Conservation (phyloP, 23 red algal genomes). For the Gracilaria caudata region DNA sequence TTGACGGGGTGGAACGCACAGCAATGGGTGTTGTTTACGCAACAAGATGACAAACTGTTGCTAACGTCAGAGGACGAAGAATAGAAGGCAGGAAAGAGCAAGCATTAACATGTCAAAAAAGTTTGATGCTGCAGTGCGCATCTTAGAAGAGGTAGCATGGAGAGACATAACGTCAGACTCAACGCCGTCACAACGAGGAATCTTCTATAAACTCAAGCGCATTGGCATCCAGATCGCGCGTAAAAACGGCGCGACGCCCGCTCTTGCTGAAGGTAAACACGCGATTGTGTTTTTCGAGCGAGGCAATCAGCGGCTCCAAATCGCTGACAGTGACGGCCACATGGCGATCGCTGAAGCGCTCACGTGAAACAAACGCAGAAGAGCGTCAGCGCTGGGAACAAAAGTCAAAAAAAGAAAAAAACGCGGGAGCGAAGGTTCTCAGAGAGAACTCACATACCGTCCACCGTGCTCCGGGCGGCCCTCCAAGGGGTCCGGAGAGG, state of each 20-base stretch:
- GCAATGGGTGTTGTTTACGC: neutral
- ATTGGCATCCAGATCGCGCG: constrained; percentile 87
- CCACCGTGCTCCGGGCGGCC: constrained; percentile 92
- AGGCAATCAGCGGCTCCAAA: constrained; percentile 56
- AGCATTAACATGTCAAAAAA: no score
- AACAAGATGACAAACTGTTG: neutral
- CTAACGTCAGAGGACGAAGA: neutral
- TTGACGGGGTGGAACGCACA: neutral
- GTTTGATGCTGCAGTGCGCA: no score
- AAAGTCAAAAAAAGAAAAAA: neutral
- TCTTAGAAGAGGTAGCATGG: no score
- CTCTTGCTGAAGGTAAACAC: constrained; percentile 84
- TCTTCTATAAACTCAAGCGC: constrained; percentile 96
- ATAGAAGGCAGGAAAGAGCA: neutral
- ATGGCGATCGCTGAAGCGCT: constrained; percentile 51
- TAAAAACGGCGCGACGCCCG: constrained; percentile 91
- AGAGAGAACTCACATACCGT: constrained; percentile 44
- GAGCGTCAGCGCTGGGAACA: neutral
- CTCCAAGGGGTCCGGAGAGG: constrained; percentile 57
- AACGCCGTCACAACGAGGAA: neutral
- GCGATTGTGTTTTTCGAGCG: constrained; percentile 43
- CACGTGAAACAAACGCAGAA: neutral
- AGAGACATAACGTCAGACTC: no score
- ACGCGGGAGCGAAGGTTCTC: no score
- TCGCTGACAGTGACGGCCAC: constrained; percentile 75